Evolutionary conservation across 2,329 filamentous ascomycete species (phyloP).

Genomic region (Fusarium palustre): DNA sequence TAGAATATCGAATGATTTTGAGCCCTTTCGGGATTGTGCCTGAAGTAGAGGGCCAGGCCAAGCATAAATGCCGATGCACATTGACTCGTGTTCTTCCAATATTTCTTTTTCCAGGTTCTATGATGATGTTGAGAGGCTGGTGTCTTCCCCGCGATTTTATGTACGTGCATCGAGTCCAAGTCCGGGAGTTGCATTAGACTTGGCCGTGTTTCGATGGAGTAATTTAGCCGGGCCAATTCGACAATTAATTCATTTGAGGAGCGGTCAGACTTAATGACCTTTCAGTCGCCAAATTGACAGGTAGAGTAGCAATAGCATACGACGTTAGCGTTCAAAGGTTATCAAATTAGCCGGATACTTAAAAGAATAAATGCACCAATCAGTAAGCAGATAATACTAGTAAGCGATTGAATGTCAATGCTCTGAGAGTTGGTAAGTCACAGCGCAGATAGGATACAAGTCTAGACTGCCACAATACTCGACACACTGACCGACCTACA

Average conservation of each 20-base stretch:
- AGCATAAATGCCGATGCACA: not conserved
- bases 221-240: slow-evolving; percentile 13
- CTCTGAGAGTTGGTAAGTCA: not conserved
- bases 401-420: not conserved
- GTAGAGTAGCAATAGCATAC: not conserved
- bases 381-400: too few relatives aligned
- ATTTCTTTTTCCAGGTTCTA: not conserved
- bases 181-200: slow-evolving; percentile 2
- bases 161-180: not conserved
- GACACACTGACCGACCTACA: not conserved
- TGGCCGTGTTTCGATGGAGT: not conserved
- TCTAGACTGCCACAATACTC: not conserved
- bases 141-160: slow-evolving; percentile 7
- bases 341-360: not conserved
- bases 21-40: not conserved
- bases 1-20: not conserved
- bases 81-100: not conserved
- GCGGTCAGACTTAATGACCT: not conserved
- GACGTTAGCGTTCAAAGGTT: not conserved
- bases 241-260: not conserved
- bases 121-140: not conserved
- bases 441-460: not conserved
- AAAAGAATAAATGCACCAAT: slow-evolving; percentile 19
- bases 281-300: not conserved
- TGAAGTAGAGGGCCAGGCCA: not conserved